Evolutionary conservation across 345 rosid genomes (phyloP).

Genomic region (Leavenworthia alabamica): DNA sequence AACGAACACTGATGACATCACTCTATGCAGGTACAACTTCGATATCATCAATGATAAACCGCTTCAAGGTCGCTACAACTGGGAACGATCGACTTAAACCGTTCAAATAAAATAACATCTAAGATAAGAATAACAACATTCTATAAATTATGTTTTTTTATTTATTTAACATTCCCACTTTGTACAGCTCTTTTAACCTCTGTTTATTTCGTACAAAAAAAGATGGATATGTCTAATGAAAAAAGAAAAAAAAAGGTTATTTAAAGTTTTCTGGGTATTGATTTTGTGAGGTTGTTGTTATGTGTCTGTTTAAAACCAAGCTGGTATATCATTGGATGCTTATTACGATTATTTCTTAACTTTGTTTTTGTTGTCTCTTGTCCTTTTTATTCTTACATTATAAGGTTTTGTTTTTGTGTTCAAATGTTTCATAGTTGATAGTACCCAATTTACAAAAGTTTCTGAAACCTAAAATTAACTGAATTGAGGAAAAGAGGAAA

Average conservation of each 20-base stretch:
- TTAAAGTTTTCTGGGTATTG: background rate
- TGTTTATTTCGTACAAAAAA: conserved; percentile 12
- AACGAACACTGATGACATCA: conserved; percentile 31
- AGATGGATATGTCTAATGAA: background rate
- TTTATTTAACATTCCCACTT: background rate
- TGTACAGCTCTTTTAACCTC: conserved; percentile 15
- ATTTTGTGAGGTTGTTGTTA: background rate
- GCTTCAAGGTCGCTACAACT: conserved; percentile 60
- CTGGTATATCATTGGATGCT: conserved; percentile 17
- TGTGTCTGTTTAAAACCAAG: background rate
- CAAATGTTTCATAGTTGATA: conserved; percentile 5
- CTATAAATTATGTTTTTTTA: background rate
- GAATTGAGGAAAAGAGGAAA: background rate
- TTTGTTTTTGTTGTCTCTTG: background rate
- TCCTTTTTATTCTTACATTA: background rate
- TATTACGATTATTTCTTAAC: background rate
- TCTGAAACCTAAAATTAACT: background rate
- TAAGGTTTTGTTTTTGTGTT: background rate
- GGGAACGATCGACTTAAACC: conserved; percentile 51
- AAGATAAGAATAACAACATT: background rate
- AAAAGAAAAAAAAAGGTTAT: background rate
- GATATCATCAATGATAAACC: conserved; percentile 63
- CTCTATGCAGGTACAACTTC: conserved; percentile 67
- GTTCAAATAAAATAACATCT: background rate
- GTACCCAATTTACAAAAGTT: conserved; percentile 1